Conservation (phyloP, 2,329 filamentous ascomycete species). For the Hymenoscyphus repandus region DNA sequence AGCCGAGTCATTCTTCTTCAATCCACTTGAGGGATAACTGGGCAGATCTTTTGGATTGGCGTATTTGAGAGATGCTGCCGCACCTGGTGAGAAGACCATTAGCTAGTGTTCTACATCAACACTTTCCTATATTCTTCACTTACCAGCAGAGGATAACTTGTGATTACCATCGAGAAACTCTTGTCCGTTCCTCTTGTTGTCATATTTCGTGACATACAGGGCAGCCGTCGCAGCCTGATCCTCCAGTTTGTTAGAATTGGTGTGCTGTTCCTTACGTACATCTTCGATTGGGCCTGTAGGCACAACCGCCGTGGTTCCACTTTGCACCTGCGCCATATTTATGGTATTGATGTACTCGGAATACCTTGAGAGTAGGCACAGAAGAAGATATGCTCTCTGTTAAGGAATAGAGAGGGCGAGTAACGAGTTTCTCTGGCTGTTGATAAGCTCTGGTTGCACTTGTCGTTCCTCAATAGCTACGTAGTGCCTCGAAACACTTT, state of each 20-base stretch:
- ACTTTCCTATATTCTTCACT: background rate
- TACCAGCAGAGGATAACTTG: slow-evolving; percentile 6
- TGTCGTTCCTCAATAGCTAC: background rate
- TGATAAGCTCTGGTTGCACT: background rate
- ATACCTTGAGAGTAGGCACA: too few relatives aligned
- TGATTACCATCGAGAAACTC: slow-evolving; percentile 1
- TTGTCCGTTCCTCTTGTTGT: slow-evolving; percentile 2
- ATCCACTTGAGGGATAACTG: slow-evolving; percentile 64
- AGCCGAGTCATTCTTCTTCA: slow-evolving; percentile 50
- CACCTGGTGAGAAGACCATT: slow-evolving; percentile 37
- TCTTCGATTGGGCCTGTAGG: slow-evolving; percentile 16
- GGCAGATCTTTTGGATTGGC: slow-evolving; percentile 68
- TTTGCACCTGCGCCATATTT: slow-evolving; percentile 5
- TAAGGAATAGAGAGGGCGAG: too few relatives aligned
- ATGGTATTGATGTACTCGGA: background rate
- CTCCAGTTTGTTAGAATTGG: slow-evolving; percentile 29
- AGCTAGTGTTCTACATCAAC: background rate
- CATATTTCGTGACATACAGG: slow-evolving; percentile 45
- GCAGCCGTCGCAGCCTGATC: slow-evolving; percentile 55
- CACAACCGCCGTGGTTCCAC: slow-evolving; percentile 8
- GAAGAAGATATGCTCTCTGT: too few relatives aligned
- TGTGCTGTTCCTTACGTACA: slow-evolving; percentile 17
- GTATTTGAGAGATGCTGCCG: slow-evolving; percentile 61
- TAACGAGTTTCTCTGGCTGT: background rate
- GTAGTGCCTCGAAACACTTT: background rate